A percentile compares a stretch with the other conserved stretches of the same genome.
Conservation (phyloP, 2,329 filamentous ascomycete genomes). For the Penicillium aurantiogriseum region DNA sequence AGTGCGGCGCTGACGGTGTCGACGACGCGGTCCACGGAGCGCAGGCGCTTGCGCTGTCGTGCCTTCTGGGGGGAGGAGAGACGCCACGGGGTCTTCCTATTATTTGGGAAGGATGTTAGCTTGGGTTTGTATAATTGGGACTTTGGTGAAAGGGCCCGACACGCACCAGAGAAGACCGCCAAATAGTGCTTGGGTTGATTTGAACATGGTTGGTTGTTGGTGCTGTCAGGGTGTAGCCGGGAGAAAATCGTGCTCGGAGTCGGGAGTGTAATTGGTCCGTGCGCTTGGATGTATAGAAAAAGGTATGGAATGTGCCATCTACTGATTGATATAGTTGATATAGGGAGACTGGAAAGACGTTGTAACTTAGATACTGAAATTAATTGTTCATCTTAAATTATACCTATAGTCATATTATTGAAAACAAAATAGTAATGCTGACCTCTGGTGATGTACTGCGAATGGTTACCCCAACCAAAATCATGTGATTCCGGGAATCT, state of each 20-base stretch:
- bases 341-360: neutral
- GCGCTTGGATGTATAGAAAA: constrained; percentile 6
- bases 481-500: constrained; percentile 23
- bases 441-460: neutral
- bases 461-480: constrained; percentile 18
- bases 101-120: constrained; percentile 27
- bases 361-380: no score
- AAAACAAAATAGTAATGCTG: neutral
- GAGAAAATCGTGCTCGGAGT: constrained; percentile 27
- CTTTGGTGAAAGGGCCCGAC: no score
- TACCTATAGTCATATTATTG: neutral
- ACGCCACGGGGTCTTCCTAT: constrained; percentile 93
- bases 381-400: neutral
- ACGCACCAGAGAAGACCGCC: constrained; percentile 78
- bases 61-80: constrained; percentile 88
- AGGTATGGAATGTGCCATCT: neutral
- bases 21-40: constrained; percentile 83
- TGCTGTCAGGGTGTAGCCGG: constrained; percentile 13
- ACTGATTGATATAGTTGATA: neutral
- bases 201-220: constrained; percentile 66
- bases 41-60: constrained; percentile 77
- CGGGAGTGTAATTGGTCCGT: constrained; percentile 25
- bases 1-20: constrained; percentile 78
- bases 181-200: constrained; percentile 71
- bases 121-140: constrained; percentile 1